These are phyloP conservation scores for Rhodotorula diobovata DNA, from an alignment of 768 basidiomycete genomes.

Conservation along the genomic window DNA sequence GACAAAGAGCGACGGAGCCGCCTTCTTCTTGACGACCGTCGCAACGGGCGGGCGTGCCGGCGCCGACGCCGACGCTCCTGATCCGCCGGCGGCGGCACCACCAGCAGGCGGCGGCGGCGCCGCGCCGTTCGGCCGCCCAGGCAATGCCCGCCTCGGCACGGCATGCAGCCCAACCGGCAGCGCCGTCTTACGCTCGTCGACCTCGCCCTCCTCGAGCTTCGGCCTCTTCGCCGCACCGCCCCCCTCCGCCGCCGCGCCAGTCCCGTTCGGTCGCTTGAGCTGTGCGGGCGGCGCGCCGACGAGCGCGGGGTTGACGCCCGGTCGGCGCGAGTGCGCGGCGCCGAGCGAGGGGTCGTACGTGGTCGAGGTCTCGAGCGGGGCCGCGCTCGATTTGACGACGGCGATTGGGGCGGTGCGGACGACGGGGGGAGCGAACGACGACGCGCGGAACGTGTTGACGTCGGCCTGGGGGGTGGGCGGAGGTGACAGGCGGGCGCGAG, in stretches of 20 bases:
- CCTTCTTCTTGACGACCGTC: constrained; percentile 7
- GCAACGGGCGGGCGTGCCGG: neutral
- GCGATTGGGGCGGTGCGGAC: neutral
- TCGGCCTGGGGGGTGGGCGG: constrained; percentile 12
- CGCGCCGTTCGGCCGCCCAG: neutral
- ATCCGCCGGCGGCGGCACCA: no score
- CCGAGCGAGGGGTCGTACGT: constrained; percentile 9
- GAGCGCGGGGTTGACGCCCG: neutral
- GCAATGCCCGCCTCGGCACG: neutral
- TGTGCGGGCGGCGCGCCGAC: neutral
- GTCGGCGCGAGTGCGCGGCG: neutral
- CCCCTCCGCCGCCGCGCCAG: neutral
- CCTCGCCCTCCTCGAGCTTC: constrained; percentile 13
- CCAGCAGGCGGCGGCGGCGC: neutral
- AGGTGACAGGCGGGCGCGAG: no score
- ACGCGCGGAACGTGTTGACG: constrained; percentile 23
- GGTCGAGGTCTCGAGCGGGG: constrained; percentile 13
- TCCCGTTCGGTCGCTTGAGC: neutral
- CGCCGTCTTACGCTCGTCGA: neutral
- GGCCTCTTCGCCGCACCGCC: constrained; percentile 5
- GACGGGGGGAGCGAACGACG: constrained; percentile 18
- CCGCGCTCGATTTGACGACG: constrained; percentile 22
- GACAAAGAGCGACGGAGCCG: constrained; percentile 30
- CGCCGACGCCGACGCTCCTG: neutral
- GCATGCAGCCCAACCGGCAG: neutral